Evolutionary conservation across 176 grass and related monocot genomes (phyloP).

Genomic region (Bothriochloa decipiens): DNA sequence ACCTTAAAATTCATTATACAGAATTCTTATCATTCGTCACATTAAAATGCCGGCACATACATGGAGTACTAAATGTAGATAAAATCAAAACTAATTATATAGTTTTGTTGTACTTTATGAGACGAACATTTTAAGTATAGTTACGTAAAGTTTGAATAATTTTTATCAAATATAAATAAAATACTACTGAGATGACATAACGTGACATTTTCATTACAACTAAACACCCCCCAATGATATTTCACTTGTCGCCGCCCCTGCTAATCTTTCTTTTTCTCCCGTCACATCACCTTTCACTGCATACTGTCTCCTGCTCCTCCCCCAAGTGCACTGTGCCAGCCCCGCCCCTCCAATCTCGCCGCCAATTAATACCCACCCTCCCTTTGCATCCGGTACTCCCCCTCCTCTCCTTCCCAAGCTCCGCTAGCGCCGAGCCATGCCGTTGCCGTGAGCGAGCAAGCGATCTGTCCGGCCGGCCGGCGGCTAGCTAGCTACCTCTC

Average conservation of each 20-base stretch:
- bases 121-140: too few relatives aligned
- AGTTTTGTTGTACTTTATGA: too few relatives aligned
- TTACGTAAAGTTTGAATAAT: too few relatives aligned
- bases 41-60: too few relatives aligned
- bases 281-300: conserved; percentile 83
- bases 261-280: conserved; percentile 47
- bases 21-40: too few relatives aligned
- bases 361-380: conserved; percentile 44
- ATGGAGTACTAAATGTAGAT: too few relatives aligned
- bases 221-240: too few relatives aligned
- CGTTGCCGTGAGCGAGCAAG: not conserved
- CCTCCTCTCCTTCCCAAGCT: not conserved
- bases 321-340: conserved; percentile 17
- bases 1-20: too few relatives aligned
- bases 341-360: conserved; percentile 7
- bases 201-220: too few relatives aligned
- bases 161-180: too few relatives aligned
- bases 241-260: conserved; percentile 44
- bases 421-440: not conserved
- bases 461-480: not conserved
- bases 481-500: not conserved
- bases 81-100: too few relatives aligned
- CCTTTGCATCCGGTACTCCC: conserved; percentile 8
- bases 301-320: conserved; percentile 37
- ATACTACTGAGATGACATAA: too few relatives aligned